Conservation (phyloP, 1,284 basidiomycete genomes). For the Cryptococcus maquisensis region DNA sequence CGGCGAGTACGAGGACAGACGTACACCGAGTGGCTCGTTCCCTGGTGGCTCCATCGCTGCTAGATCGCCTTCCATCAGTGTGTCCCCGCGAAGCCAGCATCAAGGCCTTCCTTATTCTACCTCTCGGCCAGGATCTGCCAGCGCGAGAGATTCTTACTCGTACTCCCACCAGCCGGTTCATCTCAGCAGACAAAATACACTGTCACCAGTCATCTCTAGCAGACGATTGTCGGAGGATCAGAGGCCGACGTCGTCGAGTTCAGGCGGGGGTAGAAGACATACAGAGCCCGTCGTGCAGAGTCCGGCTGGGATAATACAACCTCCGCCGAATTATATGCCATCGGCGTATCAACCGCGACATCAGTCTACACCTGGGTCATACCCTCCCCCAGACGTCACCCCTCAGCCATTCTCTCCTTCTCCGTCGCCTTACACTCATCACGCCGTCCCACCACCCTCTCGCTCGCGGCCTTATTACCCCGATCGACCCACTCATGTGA, state of each 20-base stretch:
- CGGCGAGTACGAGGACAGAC: conserved; percentile 16
- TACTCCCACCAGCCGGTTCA: background rate
- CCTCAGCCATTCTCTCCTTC: background rate
- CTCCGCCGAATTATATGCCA: background rate
- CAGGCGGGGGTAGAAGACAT: conserved; percentile 3
- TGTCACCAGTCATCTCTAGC: conserved; percentile 19
- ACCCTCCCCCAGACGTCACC: background rate
- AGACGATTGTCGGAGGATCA: conserved; percentile 19
- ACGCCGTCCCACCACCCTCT: conserved; percentile 4
- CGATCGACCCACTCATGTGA: conserved; percentile 19
- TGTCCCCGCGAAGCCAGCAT: conserved; percentile 34
- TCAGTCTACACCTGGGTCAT: background rate
- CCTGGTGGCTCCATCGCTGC: conserved; percentile 6
- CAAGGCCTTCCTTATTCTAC: conserved; percentile 17
- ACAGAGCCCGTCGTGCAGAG: conserved; percentile 1
- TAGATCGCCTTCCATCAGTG: conserved; percentile 37
- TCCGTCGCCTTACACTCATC: conserved; percentile 19
- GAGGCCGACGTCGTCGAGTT: conserved; percentile 12
- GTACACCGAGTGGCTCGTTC: conserved; percentile 13
- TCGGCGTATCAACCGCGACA: background rate
- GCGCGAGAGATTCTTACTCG: conserved; percentile 18
- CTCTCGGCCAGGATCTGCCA: conserved; percentile 33
- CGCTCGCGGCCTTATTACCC: conserved; percentile 30
- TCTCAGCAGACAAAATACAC: conserved; percentile 9
- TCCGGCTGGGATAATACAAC: background rate